A percentile compares a stretch with the other conserved stretches of the same genome.
phyloP scores from a whole-genome alignment of 2,329 filamentous ascomycete genomes.

The Cladosporium cucumerinum region DNA sequence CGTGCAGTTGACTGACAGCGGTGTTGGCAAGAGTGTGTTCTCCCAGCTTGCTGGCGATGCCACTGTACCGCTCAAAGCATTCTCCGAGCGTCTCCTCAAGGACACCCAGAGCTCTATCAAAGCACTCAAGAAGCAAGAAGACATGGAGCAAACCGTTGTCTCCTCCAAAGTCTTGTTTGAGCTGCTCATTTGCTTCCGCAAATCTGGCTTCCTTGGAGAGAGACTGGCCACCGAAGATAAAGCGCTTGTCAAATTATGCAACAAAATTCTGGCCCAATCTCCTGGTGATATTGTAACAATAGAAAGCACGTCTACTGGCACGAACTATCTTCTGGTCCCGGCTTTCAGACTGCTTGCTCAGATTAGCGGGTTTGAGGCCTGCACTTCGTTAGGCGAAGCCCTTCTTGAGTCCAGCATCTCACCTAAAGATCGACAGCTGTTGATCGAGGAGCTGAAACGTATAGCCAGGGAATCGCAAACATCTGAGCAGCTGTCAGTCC shows the following conservation, averaged over 20 bases:
- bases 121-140: conserved; percentile 7
- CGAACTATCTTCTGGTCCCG: background rate
- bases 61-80: background rate
- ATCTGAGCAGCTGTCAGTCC: background rate
- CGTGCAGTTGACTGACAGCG: background rate
- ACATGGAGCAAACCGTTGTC: background rate
- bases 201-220: background rate
- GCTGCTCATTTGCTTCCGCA: conserved; percentile 6
- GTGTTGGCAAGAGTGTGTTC: conserved; percentile 1
- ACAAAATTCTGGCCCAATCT: background rate
- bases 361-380: conserved; percentile 6
- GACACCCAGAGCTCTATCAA: conserved; percentile 4
- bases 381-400: conserved; percentile 6
- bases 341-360: conserved; percentile 12
- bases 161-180: background rate
- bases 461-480: background rate
- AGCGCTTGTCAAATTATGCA: background rate
- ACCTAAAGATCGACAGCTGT: background rate
- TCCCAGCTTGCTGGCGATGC: background rate
- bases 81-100: background rate
- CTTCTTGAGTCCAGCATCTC: background rate
- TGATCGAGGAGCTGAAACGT: conserved; percentile 8
- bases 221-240: background rate
- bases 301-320: background rate
- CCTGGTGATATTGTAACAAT: background rate